Conservation (phyloP, 345 rosid species). For the Citrus sp. region DNA sequence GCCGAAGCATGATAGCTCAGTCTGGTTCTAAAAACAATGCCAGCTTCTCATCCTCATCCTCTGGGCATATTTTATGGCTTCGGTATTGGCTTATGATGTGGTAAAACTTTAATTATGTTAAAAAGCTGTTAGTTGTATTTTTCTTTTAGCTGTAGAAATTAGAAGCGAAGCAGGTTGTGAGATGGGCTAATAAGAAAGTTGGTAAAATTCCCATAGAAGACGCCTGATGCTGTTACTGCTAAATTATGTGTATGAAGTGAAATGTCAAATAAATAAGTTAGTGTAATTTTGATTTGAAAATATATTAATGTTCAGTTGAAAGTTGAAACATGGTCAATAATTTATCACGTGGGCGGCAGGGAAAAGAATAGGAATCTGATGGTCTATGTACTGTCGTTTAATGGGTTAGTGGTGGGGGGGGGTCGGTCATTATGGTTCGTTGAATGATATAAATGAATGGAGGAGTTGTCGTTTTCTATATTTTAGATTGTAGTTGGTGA, state of each 20-base stretch:
- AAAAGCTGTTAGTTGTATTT: constrained; percentile 7
- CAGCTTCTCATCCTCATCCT: not conserved
- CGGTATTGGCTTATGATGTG: not conserved
- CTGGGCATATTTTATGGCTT: not conserved
- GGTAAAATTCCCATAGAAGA: constrained; percentile 1
- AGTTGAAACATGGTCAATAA: not conserved
- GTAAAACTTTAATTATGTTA: not conserved
- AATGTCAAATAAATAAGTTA: constrained; percentile 36
- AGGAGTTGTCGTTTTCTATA: constrained; percentile 14
- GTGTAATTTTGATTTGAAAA: not conserved
- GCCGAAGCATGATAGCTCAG: constrained; percentile 65
- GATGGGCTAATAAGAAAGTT: constrained; percentile 22
- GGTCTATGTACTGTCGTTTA: constrained; percentile 20
- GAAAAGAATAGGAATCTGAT: constrained; percentile 13
- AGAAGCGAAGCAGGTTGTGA: not conserved
- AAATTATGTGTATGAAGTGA: constrained; percentile 22
- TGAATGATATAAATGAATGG: not conserved
- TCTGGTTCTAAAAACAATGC: constrained; percentile 53
- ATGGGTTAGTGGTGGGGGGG: constrained; percentile 8
- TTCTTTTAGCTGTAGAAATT: constrained; percentile 21
- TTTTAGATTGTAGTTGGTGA: not conserved
- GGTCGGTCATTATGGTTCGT: not conserved
- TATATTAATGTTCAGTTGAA: not conserved
- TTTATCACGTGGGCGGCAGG: not conserved
- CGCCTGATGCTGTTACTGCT: constrained; percentile 7